Percentiles rank a stretch among this genome's conserved stretches.
These are phyloP conservation scores for Phytophthora podocarpi DNA, from an alignment of 352 stramenopile species.

Conservation along the genomic window DNA sequence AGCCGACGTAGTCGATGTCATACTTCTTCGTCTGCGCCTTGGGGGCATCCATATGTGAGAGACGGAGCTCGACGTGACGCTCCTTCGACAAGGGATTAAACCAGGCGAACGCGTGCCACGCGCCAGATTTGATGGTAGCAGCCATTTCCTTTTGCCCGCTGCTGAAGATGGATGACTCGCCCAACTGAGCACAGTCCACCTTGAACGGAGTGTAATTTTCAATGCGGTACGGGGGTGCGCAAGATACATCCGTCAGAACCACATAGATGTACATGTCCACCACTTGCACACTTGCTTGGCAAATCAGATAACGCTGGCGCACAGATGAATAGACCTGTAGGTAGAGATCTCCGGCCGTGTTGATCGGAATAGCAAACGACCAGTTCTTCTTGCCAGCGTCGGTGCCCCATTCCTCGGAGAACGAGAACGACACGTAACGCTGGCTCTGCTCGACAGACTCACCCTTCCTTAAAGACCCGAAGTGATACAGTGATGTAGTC, in stretches of 20 bases:
- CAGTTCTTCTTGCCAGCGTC: slow-evolving; percentile 61
- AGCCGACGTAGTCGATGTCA: slow-evolving; percentile 85
- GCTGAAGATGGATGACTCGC: slow-evolving; percentile 72
- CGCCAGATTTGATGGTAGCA: slow-evolving; percentile 61
- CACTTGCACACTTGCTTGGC: slow-evolving; percentile 83
- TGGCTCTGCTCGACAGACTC: slow-evolving; percentile 62
- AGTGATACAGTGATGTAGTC: slow-evolving; percentile 78
- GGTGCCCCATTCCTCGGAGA: slow-evolving; percentile 60
- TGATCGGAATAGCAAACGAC: slow-evolving; percentile 85
- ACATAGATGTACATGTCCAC: slow-evolving; percentile 92
- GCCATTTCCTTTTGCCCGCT: slow-evolving; percentile 53
- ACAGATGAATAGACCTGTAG: slow-evolving; percentile 81
- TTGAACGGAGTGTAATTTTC: slow-evolving; percentile 89
- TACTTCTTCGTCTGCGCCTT: slow-evolving; percentile 75
- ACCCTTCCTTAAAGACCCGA: slow-evolving; percentile 73
- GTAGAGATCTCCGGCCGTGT: slow-evolving; percentile 77
- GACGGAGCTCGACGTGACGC: slow-evolving; percentile 71
- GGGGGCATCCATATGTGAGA: slow-evolving; percentile 59
- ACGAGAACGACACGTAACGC: slow-evolving; percentile 86
- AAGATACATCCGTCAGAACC: slow-evolving; percentile 82
- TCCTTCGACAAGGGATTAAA: slow-evolving; percentile 86
- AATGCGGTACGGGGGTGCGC: slow-evolving; percentile 80
- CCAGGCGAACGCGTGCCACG: slow-evolving; percentile 86
- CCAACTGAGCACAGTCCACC: slow-evolving; percentile 76
- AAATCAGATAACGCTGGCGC: slow-evolving; percentile 79